phyloP scores from a whole-genome alignment of 73 alveolate genomes.

The Uronychia setigera region DNA sequence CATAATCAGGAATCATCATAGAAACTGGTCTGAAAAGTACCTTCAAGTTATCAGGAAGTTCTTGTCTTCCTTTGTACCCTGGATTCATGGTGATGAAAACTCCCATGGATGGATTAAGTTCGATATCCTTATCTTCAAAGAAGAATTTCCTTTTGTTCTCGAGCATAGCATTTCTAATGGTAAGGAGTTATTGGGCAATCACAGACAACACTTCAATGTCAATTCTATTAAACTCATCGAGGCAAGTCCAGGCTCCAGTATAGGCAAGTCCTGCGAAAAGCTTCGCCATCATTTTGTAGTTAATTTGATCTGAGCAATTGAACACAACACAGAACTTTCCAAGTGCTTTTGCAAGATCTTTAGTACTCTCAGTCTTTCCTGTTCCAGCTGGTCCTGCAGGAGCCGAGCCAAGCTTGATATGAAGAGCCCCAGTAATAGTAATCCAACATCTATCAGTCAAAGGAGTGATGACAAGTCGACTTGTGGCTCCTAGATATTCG shows the following conservation, averaged over 20 bases:
- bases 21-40: conserved; percentile 90
- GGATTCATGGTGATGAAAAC: conserved; percentile 99
- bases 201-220: conserved; percentile 98
- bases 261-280: conserved; percentile 86
- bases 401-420: conserved; percentile 87
- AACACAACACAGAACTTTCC: conserved; percentile 84
- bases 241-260: conserved; percentile 93
- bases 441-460: conserved; percentile 95
- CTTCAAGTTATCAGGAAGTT: conserved; percentile 98
- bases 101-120: conserved; percentile 90
- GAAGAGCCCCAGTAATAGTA: conserved; percentile 85
- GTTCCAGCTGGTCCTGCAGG: conserved; percentile 97
- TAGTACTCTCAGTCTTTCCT: conserved; percentile 87
- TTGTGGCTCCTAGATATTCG: conserved; percentile 86
- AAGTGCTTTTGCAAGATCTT: conserved; percentile 85
- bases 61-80: conserved; percentile 98
- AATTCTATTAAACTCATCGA: conserved; percentile 98
- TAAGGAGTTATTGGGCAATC: conserved; percentile 95
- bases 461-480: conserved; percentile 94
- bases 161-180: conserved; percentile 96
- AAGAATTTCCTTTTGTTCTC: conserved; percentile 86
- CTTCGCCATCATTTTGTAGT: conserved; percentile 81
- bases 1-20: conserved; percentile 98
- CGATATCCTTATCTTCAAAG: conserved; percentile 90
- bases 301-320: conserved; percentile 87